These are phyloP conservation scores for Trifolium repens DNA, from an alignment of 306 rosid species.

Conservation along the genomic window DNA sequence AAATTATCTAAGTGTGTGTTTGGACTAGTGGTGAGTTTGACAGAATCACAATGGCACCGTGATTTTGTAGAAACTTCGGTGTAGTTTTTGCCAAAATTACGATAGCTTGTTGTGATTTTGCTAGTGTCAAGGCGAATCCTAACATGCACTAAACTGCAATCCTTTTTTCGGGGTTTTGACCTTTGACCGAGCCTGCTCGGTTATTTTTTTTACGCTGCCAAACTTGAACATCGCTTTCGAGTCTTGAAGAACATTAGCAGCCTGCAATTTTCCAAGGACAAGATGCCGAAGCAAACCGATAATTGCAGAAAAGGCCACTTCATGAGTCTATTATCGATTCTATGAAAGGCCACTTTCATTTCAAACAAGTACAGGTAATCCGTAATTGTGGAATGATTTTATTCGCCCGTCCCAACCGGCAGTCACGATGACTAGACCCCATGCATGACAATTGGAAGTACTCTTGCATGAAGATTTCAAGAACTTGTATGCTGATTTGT, in stretches of 20 bases:
- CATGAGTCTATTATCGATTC: slow-evolving; percentile 32
- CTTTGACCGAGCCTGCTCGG: slow-evolving; percentile 42
- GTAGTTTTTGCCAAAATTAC: not conserved
- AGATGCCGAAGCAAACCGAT: slow-evolving; percentile 34
- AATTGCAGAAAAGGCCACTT: not conserved
- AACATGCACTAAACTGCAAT: slow-evolving; percentile 18
- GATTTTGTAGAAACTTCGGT: not conserved
- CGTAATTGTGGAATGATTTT: slow-evolving; percentile 84
- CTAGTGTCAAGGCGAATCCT: not conserved
- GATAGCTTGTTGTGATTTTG: not conserved
- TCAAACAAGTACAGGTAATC: slow-evolving; percentile 73
- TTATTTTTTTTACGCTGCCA: slow-evolving; percentile 45
- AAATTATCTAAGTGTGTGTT: slow-evolving; percentile 17
- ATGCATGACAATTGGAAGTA: slow-evolving; percentile 74
- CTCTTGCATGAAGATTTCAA: slow-evolving; percentile 79
- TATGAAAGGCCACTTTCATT: slow-evolving; percentile 44
- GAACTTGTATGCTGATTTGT: slow-evolving; percentile 80
- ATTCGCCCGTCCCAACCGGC: slow-evolving; percentile 98
- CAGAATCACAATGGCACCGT: not conserved
- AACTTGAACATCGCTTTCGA: slow-evolving; percentile 31
- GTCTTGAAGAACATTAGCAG: slow-evolving; percentile 33
- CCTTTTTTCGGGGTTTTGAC: slow-evolving; percentile 35
- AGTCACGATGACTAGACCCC: slow-evolving; percentile 97
- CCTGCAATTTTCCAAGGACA: slow-evolving; percentile 37
- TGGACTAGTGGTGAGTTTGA: not conserved